These are phyloP conservation scores for Haplosporangium gracile DNA, from an alignment of 192 early-diverging fungal genomes.

Conservation along the genomic window DNA sequence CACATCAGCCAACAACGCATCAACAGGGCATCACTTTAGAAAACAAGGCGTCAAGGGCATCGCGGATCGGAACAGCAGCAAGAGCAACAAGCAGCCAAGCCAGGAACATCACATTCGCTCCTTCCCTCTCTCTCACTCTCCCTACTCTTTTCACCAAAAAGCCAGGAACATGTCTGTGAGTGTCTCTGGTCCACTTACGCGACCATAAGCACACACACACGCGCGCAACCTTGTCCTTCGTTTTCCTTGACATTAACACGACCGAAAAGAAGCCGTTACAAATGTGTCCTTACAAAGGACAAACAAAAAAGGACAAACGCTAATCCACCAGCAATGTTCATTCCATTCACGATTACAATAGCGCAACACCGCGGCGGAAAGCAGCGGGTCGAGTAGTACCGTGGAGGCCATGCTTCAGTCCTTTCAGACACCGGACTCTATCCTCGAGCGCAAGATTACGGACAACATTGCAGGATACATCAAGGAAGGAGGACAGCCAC, in stretches of 20 bases:
- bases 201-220: background rate
- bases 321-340: background rate
- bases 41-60: background rate
- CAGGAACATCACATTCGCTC: background rate
- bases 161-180: conserved; percentile 7
- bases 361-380: conserved; percentile 14
- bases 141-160: background rate
- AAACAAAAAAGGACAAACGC: background rate
- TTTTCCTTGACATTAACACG: background rate
- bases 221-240: background rate
- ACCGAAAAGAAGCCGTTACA: background rate
- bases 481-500: conserved; percentile 60
- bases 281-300: background rate
- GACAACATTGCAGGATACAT: conserved; percentile 56
- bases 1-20: background rate
- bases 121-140: background rate
- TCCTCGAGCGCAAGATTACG: conserved; percentile 63
- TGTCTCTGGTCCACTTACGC: background rate
- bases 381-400: background rate
- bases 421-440: conserved; percentile 56
- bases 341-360: background rate
- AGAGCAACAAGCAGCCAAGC: background rate
- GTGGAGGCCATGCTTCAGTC: conserved; percentile 36
- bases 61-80: background rate
- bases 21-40: background rate